Evolutionary conservation across 306 rosid genomes (phyloP).

Genomic region (Senna tora): DNA sequence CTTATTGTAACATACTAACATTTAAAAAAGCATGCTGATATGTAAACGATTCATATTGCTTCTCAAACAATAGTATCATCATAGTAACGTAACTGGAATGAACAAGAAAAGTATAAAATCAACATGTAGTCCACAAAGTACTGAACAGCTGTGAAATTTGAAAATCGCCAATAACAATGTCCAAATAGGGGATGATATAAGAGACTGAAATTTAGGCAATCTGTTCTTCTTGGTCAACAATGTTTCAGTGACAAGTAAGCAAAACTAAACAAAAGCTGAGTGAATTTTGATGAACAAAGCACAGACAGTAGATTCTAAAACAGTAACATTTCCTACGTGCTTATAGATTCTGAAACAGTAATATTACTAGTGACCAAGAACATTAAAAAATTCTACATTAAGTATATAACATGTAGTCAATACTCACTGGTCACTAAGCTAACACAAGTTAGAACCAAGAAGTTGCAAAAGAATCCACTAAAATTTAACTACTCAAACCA

Average conservation of each 20-base stretch:
- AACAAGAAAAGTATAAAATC: neutral
- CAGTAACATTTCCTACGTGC: neutral
- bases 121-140: neutral
- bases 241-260: slow-evolving; percentile 2
- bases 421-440: neutral
- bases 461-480: neutral
- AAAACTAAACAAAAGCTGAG: slow-evolving; percentile 16
- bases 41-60: slow-evolving; percentile 2
- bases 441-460: slow-evolving; percentile 1
- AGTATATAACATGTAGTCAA: neutral
- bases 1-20: too few relatives aligned
- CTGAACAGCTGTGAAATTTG: neutral
- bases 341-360: neutral
- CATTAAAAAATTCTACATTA: neutral
- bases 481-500: slow-evolving; percentile 13
- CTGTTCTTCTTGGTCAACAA: neutral
- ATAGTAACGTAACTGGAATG: neutral
- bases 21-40: too few relatives aligned
- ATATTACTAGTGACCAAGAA: slow-evolving; percentile 1
- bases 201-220: neutral
- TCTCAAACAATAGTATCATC: neutral
- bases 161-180: neutral
- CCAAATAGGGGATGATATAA: neutral
- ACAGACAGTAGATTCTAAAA: slow-evolving; percentile 2
- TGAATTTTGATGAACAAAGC: slow-evolving; percentile 14